phyloP scores from a whole-genome alignment of 768 basidiomycete species.

The Trametes meyenii region DNA sequence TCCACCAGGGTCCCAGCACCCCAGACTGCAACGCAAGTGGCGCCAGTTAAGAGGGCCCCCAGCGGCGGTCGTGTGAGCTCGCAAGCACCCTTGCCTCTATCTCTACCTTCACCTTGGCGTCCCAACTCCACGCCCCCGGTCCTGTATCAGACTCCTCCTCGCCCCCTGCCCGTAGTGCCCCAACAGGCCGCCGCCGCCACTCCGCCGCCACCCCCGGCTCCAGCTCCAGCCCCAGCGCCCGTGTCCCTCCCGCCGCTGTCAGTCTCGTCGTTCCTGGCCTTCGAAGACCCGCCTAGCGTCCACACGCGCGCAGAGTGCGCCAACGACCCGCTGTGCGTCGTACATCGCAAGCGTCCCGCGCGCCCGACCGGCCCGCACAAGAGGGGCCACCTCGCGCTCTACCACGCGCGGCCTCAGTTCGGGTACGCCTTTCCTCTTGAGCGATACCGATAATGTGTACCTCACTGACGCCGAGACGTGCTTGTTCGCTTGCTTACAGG shows the following conservation, averaged over 20 bases:
- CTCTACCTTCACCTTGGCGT: not conserved
- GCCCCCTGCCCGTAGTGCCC: not conserved
- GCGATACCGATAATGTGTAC: not conserved
- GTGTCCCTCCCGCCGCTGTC: too few relatives aligned
- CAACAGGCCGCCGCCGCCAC: not conserved
- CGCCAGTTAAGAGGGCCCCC: not conserved
- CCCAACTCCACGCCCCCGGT: not conserved
- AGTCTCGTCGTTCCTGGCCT: too few relatives aligned
- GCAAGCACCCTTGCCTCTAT: not conserved
- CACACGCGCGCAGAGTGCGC: not conserved
- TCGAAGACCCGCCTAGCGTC: too few relatives aligned
- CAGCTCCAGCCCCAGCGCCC: not conserved
- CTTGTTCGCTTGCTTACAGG: not conserved
- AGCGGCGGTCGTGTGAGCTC: not conserved
- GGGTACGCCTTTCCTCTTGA: not conserved
- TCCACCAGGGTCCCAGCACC: not conserved
- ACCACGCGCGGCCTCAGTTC: not conserved
- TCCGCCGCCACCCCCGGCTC: not conserved
- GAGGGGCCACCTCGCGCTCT: not conserved
- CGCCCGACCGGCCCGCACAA: not conserved
- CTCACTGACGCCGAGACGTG: not conserved
- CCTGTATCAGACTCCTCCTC: not conserved
- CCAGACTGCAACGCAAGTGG: not conserved
- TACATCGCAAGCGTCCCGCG: constrained; percentile 1
- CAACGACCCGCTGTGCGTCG: constrained; percentile 6